A percentile compares a stretch with the other conserved stretches of the same genome.
Evolutionary conservation across 2,329 filamentous ascomycete species (phyloP).

Genomic region (Bimuria novae-zelandiae): DNA sequence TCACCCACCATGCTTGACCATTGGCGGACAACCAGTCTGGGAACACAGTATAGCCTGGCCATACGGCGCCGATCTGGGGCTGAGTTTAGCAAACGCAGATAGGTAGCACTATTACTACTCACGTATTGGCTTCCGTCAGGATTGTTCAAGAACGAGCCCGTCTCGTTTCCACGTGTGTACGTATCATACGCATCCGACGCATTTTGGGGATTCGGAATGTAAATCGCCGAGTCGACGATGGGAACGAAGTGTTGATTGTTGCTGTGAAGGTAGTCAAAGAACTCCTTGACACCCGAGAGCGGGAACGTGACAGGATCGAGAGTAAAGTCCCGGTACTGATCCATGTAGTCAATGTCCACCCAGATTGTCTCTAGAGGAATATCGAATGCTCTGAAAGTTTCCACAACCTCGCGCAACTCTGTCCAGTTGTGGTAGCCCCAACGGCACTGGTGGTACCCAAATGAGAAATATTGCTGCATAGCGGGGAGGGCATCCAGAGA

Average conservation of each 20-base stretch:
- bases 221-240: constrained; percentile 68
- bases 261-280: constrained; percentile 58
- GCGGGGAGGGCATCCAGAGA: constrained; percentile 71
- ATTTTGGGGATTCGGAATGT: constrained; percentile 73
- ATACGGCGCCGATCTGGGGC: constrained; percentile 56
- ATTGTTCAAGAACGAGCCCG: constrained; percentile 57
- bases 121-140: constrained; percentile 58
- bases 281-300: constrained; percentile 54
- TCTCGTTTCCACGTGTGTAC: constrained; percentile 56
- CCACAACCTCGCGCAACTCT: constrained; percentile 62
- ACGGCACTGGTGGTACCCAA: constrained; percentile 82
- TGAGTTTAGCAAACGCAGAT: not conserved
- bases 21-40: constrained; percentile 65
- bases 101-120: not conserved
- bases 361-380: constrained; percentile 59
- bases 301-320: constrained; percentile 60
- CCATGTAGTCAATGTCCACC: constrained; percentile 51
- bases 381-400: constrained; percentile 58
- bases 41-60: constrained; percentile 65
- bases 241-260: constrained; percentile 63
- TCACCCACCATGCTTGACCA: constrained; percentile 63
- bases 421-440: constrained; percentile 82
- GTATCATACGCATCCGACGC: constrained; percentile 61
- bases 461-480: constrained; percentile 77
- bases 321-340: constrained; percentile 60